Conservation (phyloP, 345 rosid genomes). For the Camelina neglecta region DNA sequence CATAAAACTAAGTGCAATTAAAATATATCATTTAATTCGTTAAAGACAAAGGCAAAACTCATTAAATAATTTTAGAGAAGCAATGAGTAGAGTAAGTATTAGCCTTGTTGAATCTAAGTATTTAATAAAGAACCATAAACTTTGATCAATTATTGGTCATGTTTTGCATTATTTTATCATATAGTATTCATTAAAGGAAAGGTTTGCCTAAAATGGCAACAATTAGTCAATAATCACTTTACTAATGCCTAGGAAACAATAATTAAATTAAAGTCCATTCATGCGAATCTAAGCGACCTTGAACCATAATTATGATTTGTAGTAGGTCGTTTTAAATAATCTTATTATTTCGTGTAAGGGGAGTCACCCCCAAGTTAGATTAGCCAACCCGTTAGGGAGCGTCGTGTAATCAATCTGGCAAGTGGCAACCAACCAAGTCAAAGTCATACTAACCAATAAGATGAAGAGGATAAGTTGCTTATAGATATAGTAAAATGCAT, state of each 20-base stretch:
- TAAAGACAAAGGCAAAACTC: neutral
- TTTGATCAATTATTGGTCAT: constrained; percentile 31
- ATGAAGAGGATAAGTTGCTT: no score
- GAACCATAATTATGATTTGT: neutral
- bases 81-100: neutral
- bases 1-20: neutral
- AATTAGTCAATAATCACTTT: constrained; percentile 15
- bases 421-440: no score
- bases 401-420: no score
- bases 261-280: neutral
- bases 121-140: constrained; percentile 2
- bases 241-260: constrained; percentile 12
- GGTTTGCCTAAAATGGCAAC: constrained; percentile 27
- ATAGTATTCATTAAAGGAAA: constrained; percentile 16
- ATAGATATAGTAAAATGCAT: no score
- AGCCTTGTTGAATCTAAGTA: neutral
- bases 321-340: neutral
- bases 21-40: neutral
- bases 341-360: neutral
- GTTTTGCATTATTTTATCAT: constrained; percentile 11
- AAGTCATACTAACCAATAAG: no score
- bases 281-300: neutral
- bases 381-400: no score
- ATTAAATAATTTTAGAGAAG: constrained; percentile 1
- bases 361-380: no score